Conservation (phyloP, 2,329 filamentous ascomycete species). For the Ramichloridium luteum region DNA sequence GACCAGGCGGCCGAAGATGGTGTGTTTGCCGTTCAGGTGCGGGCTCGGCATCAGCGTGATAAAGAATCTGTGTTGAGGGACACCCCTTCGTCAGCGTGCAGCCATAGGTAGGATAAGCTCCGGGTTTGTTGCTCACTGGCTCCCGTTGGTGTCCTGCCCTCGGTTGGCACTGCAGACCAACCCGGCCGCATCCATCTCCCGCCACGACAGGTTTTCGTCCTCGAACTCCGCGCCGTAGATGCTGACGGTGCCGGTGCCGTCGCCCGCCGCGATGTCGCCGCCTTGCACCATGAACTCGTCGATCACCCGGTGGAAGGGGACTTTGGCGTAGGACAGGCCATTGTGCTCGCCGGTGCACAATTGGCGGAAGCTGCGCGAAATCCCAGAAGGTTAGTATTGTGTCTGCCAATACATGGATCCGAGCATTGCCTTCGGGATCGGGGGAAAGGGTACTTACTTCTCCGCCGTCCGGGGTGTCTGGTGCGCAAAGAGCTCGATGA, state of each 20-base stretch:
- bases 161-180: conserved; percentile 32
- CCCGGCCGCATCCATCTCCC: conserved; percentile 28
- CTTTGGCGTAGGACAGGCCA: conserved; percentile 27
- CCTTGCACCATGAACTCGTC: conserved; percentile 36
- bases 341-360: conserved; percentile 30
- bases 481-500: conserved; percentile 35
- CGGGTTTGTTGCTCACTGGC: too few relatives aligned
- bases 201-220: conserved; percentile 32
- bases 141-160: conserved; percentile 30
- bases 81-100: too few relatives aligned
- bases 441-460: conserved; percentile 25
- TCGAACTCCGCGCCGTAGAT: conserved; percentile 31
- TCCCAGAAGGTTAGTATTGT: conserved; percentile 9
- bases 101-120: too few relatives aligned
- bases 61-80: conserved; percentile 28
- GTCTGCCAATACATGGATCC: conserved; percentile 1
- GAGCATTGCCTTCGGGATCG: too few relatives aligned
- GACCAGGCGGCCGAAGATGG: conserved; percentile 29
- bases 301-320: conserved; percentile 31
- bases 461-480: conserved; percentile 34
- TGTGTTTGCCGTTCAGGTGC: conserved; percentile 32
- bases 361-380: conserved; percentile 29
- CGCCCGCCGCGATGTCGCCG: conserved; percentile 30
- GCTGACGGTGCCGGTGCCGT: conserved; percentile 30
- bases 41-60: conserved; percentile 29